These are phyloP conservation scores for Aspergillus sclerotialis DNA, from an alignment of 2,329 filamentous ascomycete species.

Conservation along the genomic window DNA sequence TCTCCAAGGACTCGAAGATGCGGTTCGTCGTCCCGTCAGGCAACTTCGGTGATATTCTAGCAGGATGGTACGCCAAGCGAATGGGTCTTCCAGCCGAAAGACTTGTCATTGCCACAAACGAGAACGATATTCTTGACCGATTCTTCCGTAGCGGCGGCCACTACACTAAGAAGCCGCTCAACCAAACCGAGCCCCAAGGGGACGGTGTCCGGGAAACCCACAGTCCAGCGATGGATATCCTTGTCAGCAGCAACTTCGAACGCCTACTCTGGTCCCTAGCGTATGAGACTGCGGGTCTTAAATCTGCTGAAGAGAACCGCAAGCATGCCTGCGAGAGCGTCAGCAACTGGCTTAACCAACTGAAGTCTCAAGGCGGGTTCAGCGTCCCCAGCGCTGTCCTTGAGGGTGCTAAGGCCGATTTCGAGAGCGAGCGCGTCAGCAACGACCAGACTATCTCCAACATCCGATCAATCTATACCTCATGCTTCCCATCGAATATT, in stretches of 20 bases:
- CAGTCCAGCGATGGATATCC: slow-evolving; percentile 94
- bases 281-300: slow-evolving; percentile 54
- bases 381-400: slow-evolving; percentile 70
- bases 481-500: slow-evolving; percentile 46
- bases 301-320: slow-evolving; percentile 38
- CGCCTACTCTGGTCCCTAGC: slow-evolving; percentile 82
- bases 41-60: slow-evolving; percentile 91
- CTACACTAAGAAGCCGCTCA: slow-evolving; percentile 68
- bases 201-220: slow-evolving; percentile 84
- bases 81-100: slow-evolving; percentile 88
- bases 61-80: slow-evolving; percentile 79
- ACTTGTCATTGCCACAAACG: slow-evolving; percentile 88
- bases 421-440: slow-evolving; percentile 68
- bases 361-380: slow-evolving; percentile 79
- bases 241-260: slow-evolving; percentile 96
- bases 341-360: slow-evolving; percentile 65
- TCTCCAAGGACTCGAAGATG: slow-evolving; percentile 52
- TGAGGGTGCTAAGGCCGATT: slow-evolving; percentile 61
- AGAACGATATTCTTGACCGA: slow-evolving; percentile 92
- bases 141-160: slow-evolving; percentile 79
- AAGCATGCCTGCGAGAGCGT: slow-evolving; percentile 64
- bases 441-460: slow-evolving; percentile 62
- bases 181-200: slow-evolving; percentile 37
- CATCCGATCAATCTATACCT: slow-evolving; percentile 51
- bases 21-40: slow-evolving; percentile 89